These are phyloP conservation scores for Talaromyces funiculosus DNA, from an alignment of 2,329 filamentous ascomycete genomes.

Conservation along the genomic window DNA sequence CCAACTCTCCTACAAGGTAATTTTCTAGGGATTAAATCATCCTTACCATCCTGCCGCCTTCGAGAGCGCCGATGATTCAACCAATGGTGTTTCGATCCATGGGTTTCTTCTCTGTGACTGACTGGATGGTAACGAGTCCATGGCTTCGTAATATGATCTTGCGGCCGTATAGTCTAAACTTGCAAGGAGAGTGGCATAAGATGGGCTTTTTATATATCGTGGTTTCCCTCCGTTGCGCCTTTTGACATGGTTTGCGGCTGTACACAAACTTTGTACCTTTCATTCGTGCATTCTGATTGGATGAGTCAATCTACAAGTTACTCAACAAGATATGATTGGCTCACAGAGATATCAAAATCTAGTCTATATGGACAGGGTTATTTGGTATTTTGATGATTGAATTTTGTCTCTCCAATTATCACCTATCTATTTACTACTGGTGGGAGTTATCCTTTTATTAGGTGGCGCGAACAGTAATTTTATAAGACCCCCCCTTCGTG, in stretches of 20 bases:
- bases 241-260: not conserved
- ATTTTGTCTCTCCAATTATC: not conserved
- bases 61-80: conserved; percentile 33
- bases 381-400: not conserved
- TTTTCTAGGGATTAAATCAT: not conserved
- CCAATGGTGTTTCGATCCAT: conserved; percentile 37
- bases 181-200: not conserved
- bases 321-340: not conserved
- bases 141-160: not conserved
- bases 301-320: not conserved
- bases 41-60: conserved; percentile 35
- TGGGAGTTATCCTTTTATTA: no score
- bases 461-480: conserved; percentile 3
- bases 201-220: not conserved
- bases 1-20: not conserved
- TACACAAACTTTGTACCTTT: no score
- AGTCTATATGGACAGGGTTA: no score
- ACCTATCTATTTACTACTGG: not conserved
- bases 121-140: not conserved
- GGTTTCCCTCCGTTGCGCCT: not conserved
- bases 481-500: conserved; percentile 4
- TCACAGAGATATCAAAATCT: not conserved
- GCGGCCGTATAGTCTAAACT: no score
- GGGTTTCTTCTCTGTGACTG: conserved; percentile 20
- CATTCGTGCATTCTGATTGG: not conserved